Evolutionary conservation across 2,329 filamentous ascomycete species (phyloP).

Genomic region (Cladosporium austrohemisphaericum): DNA sequence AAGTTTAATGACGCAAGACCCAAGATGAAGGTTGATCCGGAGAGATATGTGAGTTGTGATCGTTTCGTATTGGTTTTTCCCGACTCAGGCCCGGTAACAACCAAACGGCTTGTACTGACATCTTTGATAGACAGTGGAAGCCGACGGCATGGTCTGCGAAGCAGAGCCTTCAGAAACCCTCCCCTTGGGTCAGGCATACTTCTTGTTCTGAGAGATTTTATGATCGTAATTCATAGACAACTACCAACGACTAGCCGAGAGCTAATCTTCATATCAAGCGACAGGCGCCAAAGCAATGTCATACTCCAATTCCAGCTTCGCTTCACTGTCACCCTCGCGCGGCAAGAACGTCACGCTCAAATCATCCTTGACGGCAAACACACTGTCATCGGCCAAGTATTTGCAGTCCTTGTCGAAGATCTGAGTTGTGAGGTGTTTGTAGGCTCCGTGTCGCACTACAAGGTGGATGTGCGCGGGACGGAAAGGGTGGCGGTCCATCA

Average conservation of each 20-base stretch:
- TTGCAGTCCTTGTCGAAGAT: conserved; percentile 67
- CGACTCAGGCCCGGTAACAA: not conserved
- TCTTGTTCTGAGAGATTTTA: conserved; percentile 60
- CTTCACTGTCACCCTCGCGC: conserved; percentile 45
- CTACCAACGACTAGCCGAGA: too few relatives aligned
- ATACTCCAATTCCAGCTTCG: conserved; percentile 20
- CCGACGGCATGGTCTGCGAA: conserved; percentile 69
- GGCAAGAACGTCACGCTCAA: conserved; percentile 56
- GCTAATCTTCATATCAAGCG: not conserved
- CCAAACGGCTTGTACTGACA: conserved; percentile 18
- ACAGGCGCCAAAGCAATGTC: conserved; percentile 18
- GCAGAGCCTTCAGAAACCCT: conserved; percentile 68
- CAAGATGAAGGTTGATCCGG: conserved; percentile 85
- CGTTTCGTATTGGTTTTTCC: not conserved
- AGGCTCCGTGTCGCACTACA: conserved; percentile 52
- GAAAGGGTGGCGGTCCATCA: conserved; percentile 59
- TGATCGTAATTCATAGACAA: too few relatives aligned
- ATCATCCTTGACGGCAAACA: conserved; percentile 59
- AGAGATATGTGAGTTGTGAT: conserved; percentile 64
- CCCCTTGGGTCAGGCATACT: conserved; percentile 74
- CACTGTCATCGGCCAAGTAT: conserved; percentile 57
- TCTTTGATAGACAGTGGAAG: conserved; percentile 61
- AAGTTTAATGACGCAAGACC: conserved; percentile 81
- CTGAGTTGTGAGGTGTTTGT: conserved; percentile 70
- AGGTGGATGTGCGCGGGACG: conserved; percentile 62